A percentile compares a stretch with the other conserved stretches of the same genome.
These are phyloP conservation scores for Metschnikowia bowlesiae DNA, from an alignment of 805 yeast species.

Conservation along the genomic window DNA sequence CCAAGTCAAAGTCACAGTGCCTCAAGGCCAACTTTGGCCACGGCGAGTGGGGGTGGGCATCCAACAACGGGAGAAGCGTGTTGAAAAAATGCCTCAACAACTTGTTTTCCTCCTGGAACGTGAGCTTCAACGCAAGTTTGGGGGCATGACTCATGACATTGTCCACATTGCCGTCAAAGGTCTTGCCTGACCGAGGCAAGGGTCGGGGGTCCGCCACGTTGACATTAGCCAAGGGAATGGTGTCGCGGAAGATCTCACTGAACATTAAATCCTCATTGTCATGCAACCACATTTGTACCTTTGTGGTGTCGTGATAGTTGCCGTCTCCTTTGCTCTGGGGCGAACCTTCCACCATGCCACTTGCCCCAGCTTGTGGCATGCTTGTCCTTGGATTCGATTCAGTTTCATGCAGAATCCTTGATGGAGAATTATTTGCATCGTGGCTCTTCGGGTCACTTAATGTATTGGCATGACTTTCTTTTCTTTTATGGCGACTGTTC, in stretches of 20 bases:
- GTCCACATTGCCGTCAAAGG: conserved; percentile 10
- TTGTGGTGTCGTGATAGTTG: neutral
- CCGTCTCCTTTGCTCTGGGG: too few relatives aligned
- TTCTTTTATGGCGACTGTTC: too few relatives aligned
- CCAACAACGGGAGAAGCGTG: conserved; percentile 48
- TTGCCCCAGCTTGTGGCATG: too few relatives aligned
- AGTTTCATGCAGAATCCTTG: too few relatives aligned
- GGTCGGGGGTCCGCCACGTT: neutral
- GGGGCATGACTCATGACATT: conserved; percentile 1
- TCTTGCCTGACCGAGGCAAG: conserved; percentile 1
- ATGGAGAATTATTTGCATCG: too few relatives aligned
- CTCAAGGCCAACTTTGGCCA: conserved; percentile 58
- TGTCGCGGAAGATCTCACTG: conserved; percentile 10
- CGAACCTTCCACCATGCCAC: too few relatives aligned
- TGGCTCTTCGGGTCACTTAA: too few relatives aligned
- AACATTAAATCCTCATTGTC: conserved; percentile 6
- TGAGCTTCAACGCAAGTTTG: conserved; percentile 16
- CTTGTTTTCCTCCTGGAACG: conserved; percentile 48
- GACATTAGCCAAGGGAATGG: neutral
- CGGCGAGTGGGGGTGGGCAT: conserved; percentile 58
- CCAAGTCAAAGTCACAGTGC: conserved; percentile 55
- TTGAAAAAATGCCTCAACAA: conserved; percentile 55
- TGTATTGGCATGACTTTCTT: too few relatives aligned
- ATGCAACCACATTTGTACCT: conserved; percentile 4
- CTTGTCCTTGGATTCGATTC: too few relatives aligned